Conservation (phyloP, 768 basidiomycete genomes). For the Obba rivulosa region DNA sequence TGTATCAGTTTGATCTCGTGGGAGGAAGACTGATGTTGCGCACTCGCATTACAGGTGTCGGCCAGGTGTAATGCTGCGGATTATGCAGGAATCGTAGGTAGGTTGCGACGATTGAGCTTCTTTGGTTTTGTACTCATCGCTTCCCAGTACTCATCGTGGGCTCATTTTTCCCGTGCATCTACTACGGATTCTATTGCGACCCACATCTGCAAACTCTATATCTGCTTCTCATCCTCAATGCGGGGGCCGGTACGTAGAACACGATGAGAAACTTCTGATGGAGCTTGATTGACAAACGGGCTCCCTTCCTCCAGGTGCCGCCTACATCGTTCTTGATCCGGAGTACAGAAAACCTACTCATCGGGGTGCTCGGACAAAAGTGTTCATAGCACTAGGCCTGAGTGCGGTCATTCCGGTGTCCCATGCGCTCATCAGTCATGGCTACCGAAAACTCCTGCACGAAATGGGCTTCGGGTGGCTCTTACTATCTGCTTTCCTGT, state of each 20-base stretch:
- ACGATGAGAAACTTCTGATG: slow-evolving; percentile 6
- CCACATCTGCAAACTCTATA: slow-evolving; percentile 49
- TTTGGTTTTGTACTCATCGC: neutral
- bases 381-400: slow-evolving; percentile 77
- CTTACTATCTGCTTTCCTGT: slow-evolving; percentile 61
- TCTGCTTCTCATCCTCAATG: slow-evolving; percentile 42
- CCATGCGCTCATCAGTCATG: slow-evolving; percentile 59
- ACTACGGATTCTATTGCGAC: slow-evolving; percentile 75
- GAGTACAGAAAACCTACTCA: slow-evolving; percentile 72
- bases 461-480: slow-evolving; percentile 74
- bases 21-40: slow-evolving; percentile 1
- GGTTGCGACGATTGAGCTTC: slow-evolving; percentile 10
- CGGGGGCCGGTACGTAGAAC: slow-evolving; percentile 50
- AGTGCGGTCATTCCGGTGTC: slow-evolving; percentile 62
- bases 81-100: slow-evolving; percentile 76
- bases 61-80: slow-evolving; percentile 60
- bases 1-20: slow-evolving; percentile 13
- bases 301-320: slow-evolving; percentile 42
- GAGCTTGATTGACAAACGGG: neutral
- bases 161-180: slow-evolving; percentile 71
- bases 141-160: slow-evolving; percentile 60
- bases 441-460: slow-evolving; percentile 43
- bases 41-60: slow-evolving; percentile 40
- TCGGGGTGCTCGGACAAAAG: slow-evolving; percentile 67
- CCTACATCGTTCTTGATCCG: slow-evolving; percentile 74